phyloP scores from a whole-genome alignment of 805 yeast genomes.

The Pichia eremophila region DNA sequence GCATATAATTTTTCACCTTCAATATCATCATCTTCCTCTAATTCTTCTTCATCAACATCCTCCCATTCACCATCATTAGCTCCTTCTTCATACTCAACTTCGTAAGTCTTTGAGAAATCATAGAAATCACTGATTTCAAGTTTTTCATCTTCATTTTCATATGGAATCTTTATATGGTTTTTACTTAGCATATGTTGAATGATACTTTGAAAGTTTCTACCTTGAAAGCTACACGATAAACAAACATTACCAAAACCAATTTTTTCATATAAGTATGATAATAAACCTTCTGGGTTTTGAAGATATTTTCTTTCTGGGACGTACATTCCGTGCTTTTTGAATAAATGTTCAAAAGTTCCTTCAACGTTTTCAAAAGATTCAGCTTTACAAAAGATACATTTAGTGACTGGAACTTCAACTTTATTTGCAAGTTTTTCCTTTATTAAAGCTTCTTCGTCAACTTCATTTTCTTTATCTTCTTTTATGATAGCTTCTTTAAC shows the following conservation, averaged over 20 bases:
- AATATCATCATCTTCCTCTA: constrained; percentile 28
- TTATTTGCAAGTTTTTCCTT: constrained; percentile 36
- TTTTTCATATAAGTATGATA: constrained; percentile 69
- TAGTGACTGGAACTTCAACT: constrained; percentile 38
- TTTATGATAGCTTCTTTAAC: constrained; percentile 12
- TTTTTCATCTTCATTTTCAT: constrained; percentile 71
- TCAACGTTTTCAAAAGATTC: constrained; percentile 31
- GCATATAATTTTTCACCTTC: constrained; percentile 25
- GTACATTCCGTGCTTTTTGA: constrained; percentile 69
- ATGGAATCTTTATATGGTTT: constrained; percentile 84
- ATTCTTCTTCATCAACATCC: constrained; percentile 26
- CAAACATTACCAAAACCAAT: constrained; percentile 81
- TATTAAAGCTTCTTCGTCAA: constrained; percentile 33
- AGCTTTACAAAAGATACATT: constrained; percentile 40
- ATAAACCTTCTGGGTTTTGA: constrained; percentile 57
- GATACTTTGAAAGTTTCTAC: constrained; percentile 74
- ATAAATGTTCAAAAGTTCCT: constrained; percentile 61
- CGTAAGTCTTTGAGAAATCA: constrained; percentile 66
- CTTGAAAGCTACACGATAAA: constrained; percentile 73
- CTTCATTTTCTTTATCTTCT: constrained; percentile 11
- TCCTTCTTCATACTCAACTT: constrained; percentile 13
- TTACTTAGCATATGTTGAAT: constrained; percentile 83
- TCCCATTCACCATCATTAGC: constrained; percentile 24
- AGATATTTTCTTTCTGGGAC: constrained; percentile 76
- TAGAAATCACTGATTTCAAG: constrained; percentile 71